These are phyloP conservation scores for Termitomyces sp. DNA, from an alignment of 768 basidiomycete species.

Conservation along the genomic window DNA sequence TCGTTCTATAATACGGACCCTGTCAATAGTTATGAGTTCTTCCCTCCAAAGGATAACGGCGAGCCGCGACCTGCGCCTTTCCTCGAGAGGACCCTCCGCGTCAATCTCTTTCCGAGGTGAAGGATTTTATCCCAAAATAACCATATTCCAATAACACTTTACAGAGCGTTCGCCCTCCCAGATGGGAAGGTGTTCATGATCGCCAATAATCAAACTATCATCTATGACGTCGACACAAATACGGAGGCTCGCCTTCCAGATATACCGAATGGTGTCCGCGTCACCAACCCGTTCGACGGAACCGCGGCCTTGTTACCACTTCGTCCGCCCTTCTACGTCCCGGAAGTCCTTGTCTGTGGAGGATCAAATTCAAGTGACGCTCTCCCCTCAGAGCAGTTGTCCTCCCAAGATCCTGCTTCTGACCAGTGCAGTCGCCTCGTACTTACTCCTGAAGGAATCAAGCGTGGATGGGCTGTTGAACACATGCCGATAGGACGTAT, in stretches of 20 bases:
- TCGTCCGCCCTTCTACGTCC: conserved; percentile 31
- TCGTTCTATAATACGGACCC: conserved; percentile 37
- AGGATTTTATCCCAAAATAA: background rate
- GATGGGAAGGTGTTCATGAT: conserved; percentile 36
- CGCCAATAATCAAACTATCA: conserved; percentile 35
- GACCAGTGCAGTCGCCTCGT: conserved; percentile 37
- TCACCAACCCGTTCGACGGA: conserved; percentile 35
- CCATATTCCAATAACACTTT: background rate
- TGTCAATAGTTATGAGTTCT: conserved; percentile 44
- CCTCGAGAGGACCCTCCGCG: conserved; percentile 15
- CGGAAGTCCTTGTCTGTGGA: conserved; percentile 43
- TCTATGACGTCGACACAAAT: conserved; percentile 33
- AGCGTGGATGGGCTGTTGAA: conserved; percentile 40
- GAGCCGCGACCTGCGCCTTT: background rate
- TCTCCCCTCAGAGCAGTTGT: conserved; percentile 20
- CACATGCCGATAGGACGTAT: conserved; percentile 32
- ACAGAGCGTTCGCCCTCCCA: conserved; percentile 22
- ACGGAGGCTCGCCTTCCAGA: conserved; percentile 32
- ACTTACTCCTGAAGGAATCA: conserved; percentile 34
- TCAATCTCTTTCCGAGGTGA: conserved; percentile 17
- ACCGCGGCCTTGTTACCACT: conserved; percentile 32
- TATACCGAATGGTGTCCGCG: conserved; percentile 39
- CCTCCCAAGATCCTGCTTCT: conserved; percentile 34
- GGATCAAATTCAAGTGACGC: conserved; percentile 30
- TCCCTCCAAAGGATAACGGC: conserved; percentile 26